Evolutionary conservation across 106 monocot species (phyloP).

Genomic region (Allium fistulosum): DNA sequence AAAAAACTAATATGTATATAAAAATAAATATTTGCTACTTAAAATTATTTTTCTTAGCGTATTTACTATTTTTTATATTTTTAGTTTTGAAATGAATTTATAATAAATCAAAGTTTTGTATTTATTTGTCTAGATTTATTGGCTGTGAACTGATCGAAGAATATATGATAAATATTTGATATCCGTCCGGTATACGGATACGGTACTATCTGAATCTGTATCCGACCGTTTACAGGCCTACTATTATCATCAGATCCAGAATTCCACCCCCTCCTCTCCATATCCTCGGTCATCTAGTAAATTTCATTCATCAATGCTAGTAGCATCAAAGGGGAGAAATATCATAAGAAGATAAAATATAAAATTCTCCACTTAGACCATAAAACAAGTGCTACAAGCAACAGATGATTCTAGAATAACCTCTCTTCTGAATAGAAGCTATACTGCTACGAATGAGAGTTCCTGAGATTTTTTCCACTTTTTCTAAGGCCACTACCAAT

Average conservation of each 20-base stretch:
- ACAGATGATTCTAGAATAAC: constrained; percentile 20
- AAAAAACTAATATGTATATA: too few species aligned
- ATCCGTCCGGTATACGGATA: too few species aligned
- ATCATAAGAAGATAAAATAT: neutral
- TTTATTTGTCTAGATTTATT: too few species aligned
- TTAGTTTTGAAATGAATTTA: too few species aligned
- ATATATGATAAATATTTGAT: too few species aligned
- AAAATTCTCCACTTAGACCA: neutral
- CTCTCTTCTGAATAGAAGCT: constrained; percentile 98
- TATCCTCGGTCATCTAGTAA: constrained; percentile 86
- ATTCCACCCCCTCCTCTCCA: constrained; percentile 18
- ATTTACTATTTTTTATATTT: too few species aligned
- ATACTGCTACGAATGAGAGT: constrained; percentile 84
- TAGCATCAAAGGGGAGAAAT: constrained; percentile 51
- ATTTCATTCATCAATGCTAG: constrained; percentile 98
- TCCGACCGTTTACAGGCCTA: too few species aligned
- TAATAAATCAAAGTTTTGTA: too few species aligned
- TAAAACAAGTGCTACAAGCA: neutral
- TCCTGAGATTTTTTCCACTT: constrained; percentile 80
- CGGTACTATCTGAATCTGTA: too few species aligned
- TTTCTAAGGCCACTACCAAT: constrained; percentile 81
- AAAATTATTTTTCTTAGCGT: too few species aligned
- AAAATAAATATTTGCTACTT: too few species aligned
- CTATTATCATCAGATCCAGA: constrained; percentile 75
- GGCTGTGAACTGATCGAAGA: too few species aligned